Base-by-base conservation (phyloP, 352 stramenopile species). In the Phytophthora sp. region DNA sequence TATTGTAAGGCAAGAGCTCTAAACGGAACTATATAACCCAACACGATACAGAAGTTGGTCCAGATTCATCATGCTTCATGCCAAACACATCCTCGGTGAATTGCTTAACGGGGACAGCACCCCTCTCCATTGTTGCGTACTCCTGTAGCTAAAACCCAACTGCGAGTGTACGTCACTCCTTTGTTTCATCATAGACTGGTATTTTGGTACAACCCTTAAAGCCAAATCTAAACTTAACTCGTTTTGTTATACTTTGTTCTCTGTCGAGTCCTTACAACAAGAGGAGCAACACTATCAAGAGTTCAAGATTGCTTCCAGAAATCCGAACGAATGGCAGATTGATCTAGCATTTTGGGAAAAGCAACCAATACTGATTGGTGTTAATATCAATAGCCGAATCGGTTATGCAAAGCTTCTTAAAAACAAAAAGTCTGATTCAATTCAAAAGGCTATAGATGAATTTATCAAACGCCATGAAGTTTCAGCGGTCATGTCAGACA, bases 61-160 rank as follows among this genome's bases (percentile, higher is more conserved):
- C 66, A 70, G 28, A 83, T 76, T 88, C 66, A 43, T 83, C 59
- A 66, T 84, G 67, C 44, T 84, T 73, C 57, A 86, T 83, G 10
- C 68, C 54, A 23, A 85, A 88, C 2, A 79, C 66, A 21, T 50
- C 38, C 31, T 84, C 71, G 0, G 73, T 58, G 41, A 74, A 88
- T 57, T 79, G 31, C 48, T 84, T 79, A 10, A 88, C 76, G 8
- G 65, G 84, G 43, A 77, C 54, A 18, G 60, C 42, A n/a, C 50
- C 54, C 15, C 67, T 59, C 13, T 48, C 66, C 3, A 68, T 45
- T 2, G 76, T 73, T 2, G 67, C 32, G 20, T 80, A 68, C 35
- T 58, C 37, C 43, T 86, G 54, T 0, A 54, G 51, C 15, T 82
- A 54, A 21, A 86, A 3, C 59, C 74, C 12, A 87, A 27, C 21